Conservation (phyloP, 345 rosid genomes). For the Angophora floribunda region DNA sequence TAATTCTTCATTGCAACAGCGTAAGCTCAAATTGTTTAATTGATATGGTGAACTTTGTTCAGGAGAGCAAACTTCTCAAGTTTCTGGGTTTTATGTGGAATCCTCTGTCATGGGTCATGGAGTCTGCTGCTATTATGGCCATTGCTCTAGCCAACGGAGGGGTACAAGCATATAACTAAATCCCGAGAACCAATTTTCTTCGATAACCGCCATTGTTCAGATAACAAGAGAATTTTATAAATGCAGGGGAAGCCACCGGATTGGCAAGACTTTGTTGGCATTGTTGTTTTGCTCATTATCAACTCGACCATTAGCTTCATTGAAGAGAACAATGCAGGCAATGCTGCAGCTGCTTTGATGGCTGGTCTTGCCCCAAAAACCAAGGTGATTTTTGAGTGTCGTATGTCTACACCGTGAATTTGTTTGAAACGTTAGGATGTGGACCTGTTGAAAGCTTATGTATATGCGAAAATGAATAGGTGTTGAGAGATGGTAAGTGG, state of each 20-base stretch:
- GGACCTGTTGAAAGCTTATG: background rate
- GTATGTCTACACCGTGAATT: background rate
- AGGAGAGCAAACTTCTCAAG: constrained; percentile 66
- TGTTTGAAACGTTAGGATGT: background rate
- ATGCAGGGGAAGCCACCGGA: constrained; percentile 71
- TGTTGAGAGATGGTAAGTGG: constrained; percentile 81
- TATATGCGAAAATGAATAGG: constrained; percentile 15
- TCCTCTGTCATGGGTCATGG: constrained; percentile 98
- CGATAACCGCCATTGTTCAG: background rate
- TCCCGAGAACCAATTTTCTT: background rate
- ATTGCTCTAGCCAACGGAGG: constrained; percentile 88
- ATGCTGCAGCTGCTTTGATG: constrained; percentile 96
- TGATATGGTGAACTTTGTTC: background rate
- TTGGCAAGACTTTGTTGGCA: constrained; percentile 93
- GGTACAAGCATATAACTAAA: background rate
- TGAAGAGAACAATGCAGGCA: constrained; percentile 93
- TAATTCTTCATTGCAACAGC: background rate
- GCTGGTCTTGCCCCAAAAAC: constrained; percentile 91
- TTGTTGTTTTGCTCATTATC: constrained; percentile 53
- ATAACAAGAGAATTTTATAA: background rate
- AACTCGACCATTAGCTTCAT: constrained; percentile 93
- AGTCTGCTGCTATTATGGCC: constrained; percentile 90
- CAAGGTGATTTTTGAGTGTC: constrained; percentile 19
- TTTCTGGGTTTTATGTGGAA: constrained; percentile 97
- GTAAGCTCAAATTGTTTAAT: background rate